phyloP scores from a whole-genome alignment of 1,139 yeast genomes.

The Candida sp. region DNA sequence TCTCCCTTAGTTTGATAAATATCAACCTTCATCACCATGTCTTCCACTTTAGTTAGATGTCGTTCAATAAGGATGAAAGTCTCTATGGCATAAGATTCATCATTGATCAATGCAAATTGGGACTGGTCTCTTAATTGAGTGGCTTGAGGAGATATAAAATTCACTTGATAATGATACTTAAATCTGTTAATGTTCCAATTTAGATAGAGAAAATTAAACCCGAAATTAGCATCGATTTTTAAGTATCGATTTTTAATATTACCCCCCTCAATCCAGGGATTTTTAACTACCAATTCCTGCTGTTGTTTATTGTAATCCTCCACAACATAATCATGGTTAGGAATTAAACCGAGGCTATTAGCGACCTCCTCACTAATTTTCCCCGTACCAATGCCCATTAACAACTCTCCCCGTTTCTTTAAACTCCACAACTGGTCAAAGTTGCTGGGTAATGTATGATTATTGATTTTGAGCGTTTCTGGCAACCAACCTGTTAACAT shows the following conservation, averaged over 20 bases:
- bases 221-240: conserved; percentile 27
- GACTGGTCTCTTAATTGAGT: conserved; percentile 34
- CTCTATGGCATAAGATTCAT: conserved; percentile 19
- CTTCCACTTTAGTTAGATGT: conserved; percentile 18
- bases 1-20: conserved; percentile 33
- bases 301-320: conserved; percentile 6
- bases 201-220: conserved; percentile 57
- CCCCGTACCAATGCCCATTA: conserved; percentile 73
- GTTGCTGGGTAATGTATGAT: conserved; percentile 19
- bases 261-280: conserved; percentile 18
- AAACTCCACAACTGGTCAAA: conserved; percentile 31
- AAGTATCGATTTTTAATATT: conserved; percentile 29
- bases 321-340: conserved; percentile 70
- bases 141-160: conserved; percentile 28
- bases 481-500: conserved; percentile 74
- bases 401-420: conserved; percentile 28
- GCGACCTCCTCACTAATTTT: conserved; percentile 36
- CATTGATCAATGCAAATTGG: conserved; percentile 45
- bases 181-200: conserved; percentile 56
- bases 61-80: conserved; percentile 53
- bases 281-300: conserved; percentile 25
- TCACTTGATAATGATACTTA: conserved; percentile 18
- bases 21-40: conserved; percentile 22
- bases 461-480: conserved; percentile 45
- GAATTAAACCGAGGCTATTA: conserved; percentile 36